Evolutionary conservation across 495 filamentous ascomycete genomes (phyloP), one percentile per base, ranked within the genome.

Genomic region (Penicillium chermesinum): DNA sequence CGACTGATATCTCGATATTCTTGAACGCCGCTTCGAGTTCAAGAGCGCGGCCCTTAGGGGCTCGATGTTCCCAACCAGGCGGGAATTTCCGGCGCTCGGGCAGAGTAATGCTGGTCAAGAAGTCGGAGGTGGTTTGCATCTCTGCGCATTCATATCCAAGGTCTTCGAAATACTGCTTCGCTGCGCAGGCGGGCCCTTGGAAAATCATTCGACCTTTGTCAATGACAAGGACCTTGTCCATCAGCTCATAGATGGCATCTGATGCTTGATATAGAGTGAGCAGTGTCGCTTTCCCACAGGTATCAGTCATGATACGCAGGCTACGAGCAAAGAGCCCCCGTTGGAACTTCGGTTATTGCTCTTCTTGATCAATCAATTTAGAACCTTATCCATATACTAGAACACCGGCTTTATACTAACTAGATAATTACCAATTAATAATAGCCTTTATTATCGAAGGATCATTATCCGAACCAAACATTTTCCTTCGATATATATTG

Each of bases 191-290:
- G 0, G 84, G 81, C 0, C 89, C 89, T 49, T 88, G 89, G 65
- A 85, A 95, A 0, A 94, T 81, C 65, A 91, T 80, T 13, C 73
- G 78, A 4, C 89, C 89, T 36, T 82, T 75, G 44, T 94, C 85
- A 30, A 95, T 85, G 14, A 94, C 80, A 35, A 90, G 54, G 2
- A 93, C 87, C 56, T 93, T 94, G 68, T 95, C 89, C 56, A 95
- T 90, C 20, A 83, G 77, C 27, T 76, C 75, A 61, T 91, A 95
- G 44, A 94, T 95, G 48, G 80, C 85, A 63, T 95, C 86, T 1
- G 80, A 84, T 1, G 87, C 87, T 62, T 93, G 88, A 55, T 91
- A 93, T 1, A 91, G 70, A 0, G 85, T 87, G 25, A 89, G 84
- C 39, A 90, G 81, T 0, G 85, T 89, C n/a, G 81, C 83, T 13